Conservation (phyloP, 768 basidiomycete genomes). For the Clitopilus hobsonii region DNA sequence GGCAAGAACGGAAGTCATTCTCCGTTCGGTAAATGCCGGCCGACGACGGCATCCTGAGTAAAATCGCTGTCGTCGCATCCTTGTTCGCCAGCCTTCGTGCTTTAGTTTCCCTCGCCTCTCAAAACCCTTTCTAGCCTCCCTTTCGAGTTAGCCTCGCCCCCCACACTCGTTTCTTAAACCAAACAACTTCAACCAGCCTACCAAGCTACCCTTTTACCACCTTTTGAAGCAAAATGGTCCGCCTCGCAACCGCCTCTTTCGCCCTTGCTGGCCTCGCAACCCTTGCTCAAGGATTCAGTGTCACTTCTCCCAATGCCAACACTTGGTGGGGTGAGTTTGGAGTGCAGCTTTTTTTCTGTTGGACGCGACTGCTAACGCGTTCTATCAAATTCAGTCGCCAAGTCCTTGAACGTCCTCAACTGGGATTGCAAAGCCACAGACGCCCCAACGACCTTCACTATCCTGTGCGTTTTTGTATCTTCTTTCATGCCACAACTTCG, state of each 20-base stretch:
- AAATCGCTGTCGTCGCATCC: not conserved
- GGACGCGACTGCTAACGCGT: not conserved
- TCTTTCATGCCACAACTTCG: not conserved
- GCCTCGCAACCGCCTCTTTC: constrained; percentile 24
- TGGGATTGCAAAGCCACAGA: constrained; percentile 52
- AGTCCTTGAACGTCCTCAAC: constrained; percentile 48
- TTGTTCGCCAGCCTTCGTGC: not conserved
- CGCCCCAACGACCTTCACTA: constrained; percentile 37
- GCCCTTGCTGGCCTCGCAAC: constrained; percentile 32
- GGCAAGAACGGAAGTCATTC: not conserved
- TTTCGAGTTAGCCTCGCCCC: constrained; percentile 2
- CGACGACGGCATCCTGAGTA: not conserved
- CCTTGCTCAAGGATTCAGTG: constrained; percentile 29
- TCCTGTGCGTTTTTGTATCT: constrained; percentile 37
- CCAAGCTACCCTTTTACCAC: constrained; percentile 10
- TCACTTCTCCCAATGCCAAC: constrained; percentile 40
- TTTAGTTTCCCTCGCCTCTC: constrained; percentile 2
- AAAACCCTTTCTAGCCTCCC: not conserved
- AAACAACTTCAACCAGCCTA: not conserved
- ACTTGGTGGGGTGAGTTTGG: constrained; percentile 59
- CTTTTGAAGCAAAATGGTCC: constrained; percentile 7
- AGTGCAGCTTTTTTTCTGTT: not conserved
- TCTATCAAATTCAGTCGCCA: constrained; percentile 37
- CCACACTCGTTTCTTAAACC: constrained; percentile 10
- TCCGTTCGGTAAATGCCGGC: not conserved